Conservation (phyloP, 2,329 filamentous ascomycete genomes). For the Calonectria naviculata region DNA sequence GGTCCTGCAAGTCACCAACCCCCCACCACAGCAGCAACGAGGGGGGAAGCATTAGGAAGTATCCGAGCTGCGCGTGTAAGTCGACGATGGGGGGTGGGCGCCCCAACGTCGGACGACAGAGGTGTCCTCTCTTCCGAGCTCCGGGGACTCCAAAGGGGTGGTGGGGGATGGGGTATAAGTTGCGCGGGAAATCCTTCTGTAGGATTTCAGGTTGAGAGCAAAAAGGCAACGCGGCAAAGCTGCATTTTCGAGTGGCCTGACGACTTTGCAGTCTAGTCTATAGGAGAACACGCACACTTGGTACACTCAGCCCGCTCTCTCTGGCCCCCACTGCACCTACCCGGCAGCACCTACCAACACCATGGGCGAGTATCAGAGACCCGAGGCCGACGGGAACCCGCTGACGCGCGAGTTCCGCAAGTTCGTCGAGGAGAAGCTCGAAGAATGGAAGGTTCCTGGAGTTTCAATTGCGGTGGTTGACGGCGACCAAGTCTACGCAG, state of each 20-base stretch:
- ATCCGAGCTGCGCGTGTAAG: neutral
- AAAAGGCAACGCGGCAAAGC: neutral
- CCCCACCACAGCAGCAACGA: no score
- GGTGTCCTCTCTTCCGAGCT: neutral
- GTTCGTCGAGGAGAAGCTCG: slow-evolving; percentile 23
- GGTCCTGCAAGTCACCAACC: no score
- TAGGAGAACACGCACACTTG: no score
- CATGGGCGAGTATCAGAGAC: neutral
- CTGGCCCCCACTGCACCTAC: neutral
- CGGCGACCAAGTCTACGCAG: slow-evolving; percentile 34
- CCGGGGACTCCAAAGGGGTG: no score
- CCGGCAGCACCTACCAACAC: neutral
- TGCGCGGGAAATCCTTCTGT: neutral
- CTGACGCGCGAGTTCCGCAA: slow-evolving; percentile 12
- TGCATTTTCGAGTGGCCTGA: neutral
- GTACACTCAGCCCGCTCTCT: no score
- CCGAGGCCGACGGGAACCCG: neutral
- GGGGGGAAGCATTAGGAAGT: no score
- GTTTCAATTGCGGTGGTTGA: slow-evolving; percentile 43
- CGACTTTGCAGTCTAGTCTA: neutral
- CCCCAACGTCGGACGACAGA: neutral
- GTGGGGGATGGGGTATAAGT: neutral
- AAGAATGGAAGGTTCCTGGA: slow-evolving; percentile 42
- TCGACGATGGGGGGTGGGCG: neutral
- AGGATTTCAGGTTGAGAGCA: no score